Base-by-base conservation (phyloP, 352 stramenopile genomes). In the Pythium phragmitis region DNA sequence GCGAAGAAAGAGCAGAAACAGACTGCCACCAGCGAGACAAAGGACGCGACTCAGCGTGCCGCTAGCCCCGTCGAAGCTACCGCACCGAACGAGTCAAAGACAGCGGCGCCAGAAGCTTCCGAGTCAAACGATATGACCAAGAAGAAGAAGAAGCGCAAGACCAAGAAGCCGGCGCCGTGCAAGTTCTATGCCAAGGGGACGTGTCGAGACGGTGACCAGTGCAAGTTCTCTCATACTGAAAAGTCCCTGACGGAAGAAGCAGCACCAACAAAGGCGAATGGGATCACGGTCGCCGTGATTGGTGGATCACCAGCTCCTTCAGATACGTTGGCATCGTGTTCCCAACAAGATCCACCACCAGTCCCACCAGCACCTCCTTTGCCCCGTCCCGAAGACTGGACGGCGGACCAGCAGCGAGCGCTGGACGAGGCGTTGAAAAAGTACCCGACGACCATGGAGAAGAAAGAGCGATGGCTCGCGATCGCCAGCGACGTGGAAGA, bases 391-490 rank as follows among this genome's bases (percentile, higher is more conserved):
- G 43, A 67, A 12, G 60, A 76, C 57, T 95, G 86, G 86, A 87
- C 84, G 0, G 66, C 82, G 47, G 60, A 58, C 16, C 84, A 95
- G 58, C 86, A 95, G 47, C 73, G 67, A 26, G 74, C 73, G 14
- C 69, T 95, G 26, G 86, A 95, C 53, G 13, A 68, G 26, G 86
- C 86, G 1, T 63, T 95, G 16, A 89, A 86, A 60, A 82, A 79
- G 50, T 93, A 86, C 57, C 79, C 86, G n/a, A 63, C 74, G 12
- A 82, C 74, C 28, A 85, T 93, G 72, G 82, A 89, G 49, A 91
- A 86, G 63, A 84, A 84, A 19, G 68, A 78, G 33, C 72, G 86
- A 19, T 95, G 86, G 86, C 67, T 67, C 2, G 75, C 67, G 28
- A 93, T 95, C 55, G 77, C 84, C 5, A 74, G 68, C 8, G 82